These are phyloP conservation scores for Fusarium proliferatum DNA, from an alignment of 2,329 filamentous ascomycete species.

Conservation along the genomic window DNA sequence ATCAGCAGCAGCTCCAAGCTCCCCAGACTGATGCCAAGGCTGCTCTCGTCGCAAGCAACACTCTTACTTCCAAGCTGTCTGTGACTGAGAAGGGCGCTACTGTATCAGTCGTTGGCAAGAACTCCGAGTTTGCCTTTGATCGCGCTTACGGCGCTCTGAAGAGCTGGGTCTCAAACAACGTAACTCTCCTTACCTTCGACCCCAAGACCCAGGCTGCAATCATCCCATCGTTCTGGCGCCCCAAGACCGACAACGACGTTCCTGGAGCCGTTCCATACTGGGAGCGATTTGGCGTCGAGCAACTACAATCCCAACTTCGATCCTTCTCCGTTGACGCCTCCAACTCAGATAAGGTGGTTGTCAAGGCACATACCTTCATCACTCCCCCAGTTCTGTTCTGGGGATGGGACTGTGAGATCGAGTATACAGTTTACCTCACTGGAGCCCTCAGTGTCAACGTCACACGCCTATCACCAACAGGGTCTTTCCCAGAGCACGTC, in stretches of 20 bases:
- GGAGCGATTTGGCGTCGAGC: conserved; percentile 62
- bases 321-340: conserved; percentile 53
- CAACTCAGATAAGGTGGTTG: conserved; percentile 57
- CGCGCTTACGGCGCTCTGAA: conserved; percentile 56
- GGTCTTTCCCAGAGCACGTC: conserved; percentile 64
- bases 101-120: conserved; percentile 30
- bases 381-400: conserved; percentile 71
- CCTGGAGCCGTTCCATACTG: conserved; percentile 67
- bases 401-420: conserved; percentile 61
- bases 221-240: conserved; percentile 68
- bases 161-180: conserved; percentile 53
- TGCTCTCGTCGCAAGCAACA: background rate
- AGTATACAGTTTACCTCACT: conserved; percentile 61
- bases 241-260: conserved; percentile 73
- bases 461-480: conserved; percentile 56
- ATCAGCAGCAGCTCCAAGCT: conserved; percentile 56
- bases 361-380: conserved; percentile 65
- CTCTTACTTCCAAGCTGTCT: conserved; percentile 37
- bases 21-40: background rate
- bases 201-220: conserved; percentile 53
- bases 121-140: conserved; percentile 58
- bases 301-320: conserved; percentile 59
- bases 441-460: conserved; percentile 61
- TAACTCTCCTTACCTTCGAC: conserved; percentile 50
- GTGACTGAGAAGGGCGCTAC: conserved; percentile 22